Evolutionary conservation across 2,329 filamentous ascomycete species (phyloP), one percentile per base, ranked within the genome.

Genomic region (Peltaster fructicola): DNA sequence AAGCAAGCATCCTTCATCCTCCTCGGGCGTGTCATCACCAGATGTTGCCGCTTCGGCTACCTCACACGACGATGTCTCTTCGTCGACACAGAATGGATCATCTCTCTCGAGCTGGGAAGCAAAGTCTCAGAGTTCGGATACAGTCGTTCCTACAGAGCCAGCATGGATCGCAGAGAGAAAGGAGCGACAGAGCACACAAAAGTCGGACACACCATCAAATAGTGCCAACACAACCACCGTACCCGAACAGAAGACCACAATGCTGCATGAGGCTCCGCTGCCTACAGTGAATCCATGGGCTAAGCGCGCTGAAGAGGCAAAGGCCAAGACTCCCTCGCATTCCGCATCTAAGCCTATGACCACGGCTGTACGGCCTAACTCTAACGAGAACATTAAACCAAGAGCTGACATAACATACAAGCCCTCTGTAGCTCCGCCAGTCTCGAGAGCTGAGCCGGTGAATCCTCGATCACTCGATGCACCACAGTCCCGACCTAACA

Each of bases 211-310:
- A 5, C 26, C 33, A 22, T 50, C 53, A 29, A n/a, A n/a, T n/a
- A n/a, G n/a, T n/a, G n/a, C n/a, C 43, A 41, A 36, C 38, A 49
- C 25, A 46, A 59, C 21, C 49, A 51, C 16, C 57, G 59, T 26
- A 54, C n/a, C n/a, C n/a, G n/a, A n/a, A n/a, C 60, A 35, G 52
- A 61, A 23, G 39, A 69, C 73, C 8, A 31, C 40, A 32, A 65
- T 74, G 40, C 59, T 92, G 20, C 73, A 75, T 22, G 80, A 88
- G 32, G 85, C 85, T 10, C 76, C 81, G 15, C 62, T 78, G 20
- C 88, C 88, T 1, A 51, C 69, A 2, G 76, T 93, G 30, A 98
- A 98, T 49, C 59, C 84, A 33, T 98, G 88, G 85, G 66, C 73
- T 34, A 70, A 84, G 52, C 68, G 84, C 28, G 73, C 65, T 39